Percentiles rank a stretch among this genome's conserved stretches.
Conservation (phyloP, 1,139 yeast species). For the Pichia sp. region DNA sequence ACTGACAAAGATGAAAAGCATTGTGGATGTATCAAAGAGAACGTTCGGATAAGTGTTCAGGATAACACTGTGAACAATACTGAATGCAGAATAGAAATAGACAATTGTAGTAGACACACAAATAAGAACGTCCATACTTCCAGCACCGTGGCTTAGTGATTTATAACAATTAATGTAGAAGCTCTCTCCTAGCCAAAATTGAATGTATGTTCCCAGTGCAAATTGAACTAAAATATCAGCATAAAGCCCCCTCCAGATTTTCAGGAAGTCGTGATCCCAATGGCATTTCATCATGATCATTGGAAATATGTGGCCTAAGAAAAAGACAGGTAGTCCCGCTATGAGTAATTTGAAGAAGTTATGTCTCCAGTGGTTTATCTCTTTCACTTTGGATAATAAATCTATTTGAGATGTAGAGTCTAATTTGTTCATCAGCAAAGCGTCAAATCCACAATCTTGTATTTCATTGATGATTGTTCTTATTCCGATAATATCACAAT, state of each 20-base stretch:
- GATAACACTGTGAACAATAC: constrained; percentile 39
- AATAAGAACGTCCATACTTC: constrained; percentile 95
- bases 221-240: constrained; percentile 58
- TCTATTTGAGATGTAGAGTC: constrained; percentile 58
- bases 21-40: constrained; percentile 79
- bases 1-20: constrained; percentile 78
- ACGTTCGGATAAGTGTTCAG: constrained; percentile 51
- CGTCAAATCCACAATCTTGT: constrained; percentile 43
- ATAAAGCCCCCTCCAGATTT: constrained; percentile 40
- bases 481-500: constrained; percentile 43
- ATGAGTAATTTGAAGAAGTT: constrained; percentile 45
- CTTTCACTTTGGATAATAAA: constrained; percentile 60
- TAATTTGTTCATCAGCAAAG: constrained; percentile 32
- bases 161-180: constrained; percentile 60
- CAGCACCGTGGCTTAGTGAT: constrained; percentile 63
- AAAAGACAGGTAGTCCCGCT: constrained; percentile 59
- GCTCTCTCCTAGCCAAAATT: constrained; percentile 55
- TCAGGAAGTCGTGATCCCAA: constrained; percentile 4
- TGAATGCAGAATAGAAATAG: constrained; percentile 60
- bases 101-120: constrained; percentile 78
- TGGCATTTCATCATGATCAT: constrained; percentile 20
- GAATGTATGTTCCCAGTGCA: constrained; percentile 56
- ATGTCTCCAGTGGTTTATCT: constrained; percentile 61
- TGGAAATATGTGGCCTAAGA: constrained; percentile 45
- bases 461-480: constrained; percentile 47